Base-by-base conservation (phyloP, 1,284 basidiomycete species). In the Cerioporus squamosus region DNA sequence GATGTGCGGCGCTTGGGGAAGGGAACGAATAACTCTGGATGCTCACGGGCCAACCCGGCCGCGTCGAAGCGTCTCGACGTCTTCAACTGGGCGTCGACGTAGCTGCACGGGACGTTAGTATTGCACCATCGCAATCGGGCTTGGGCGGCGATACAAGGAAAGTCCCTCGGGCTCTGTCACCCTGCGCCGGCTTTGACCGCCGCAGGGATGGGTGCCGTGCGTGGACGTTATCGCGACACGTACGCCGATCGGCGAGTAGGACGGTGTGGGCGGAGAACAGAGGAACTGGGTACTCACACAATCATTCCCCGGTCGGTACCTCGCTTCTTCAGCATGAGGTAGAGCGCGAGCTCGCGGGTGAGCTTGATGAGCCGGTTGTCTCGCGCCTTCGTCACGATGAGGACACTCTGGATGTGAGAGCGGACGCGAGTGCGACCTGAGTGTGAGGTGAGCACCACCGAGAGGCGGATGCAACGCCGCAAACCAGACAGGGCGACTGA, bases 311-410 rank as follows among this genome's bases (percentile, higher is more conserved):
- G 85, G 59, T 79, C 78, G 45, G 82, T 83, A 54, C 83, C 52
- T 17, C 84, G 79, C 43, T 79, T 85, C 75, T 88, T 94, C 64
- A 83, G 81, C 95, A 97, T 97, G 60, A 97, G 85, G 74, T 95
- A 97, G n/a, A 97, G 79, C 0, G 97, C 95, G 24, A 99, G 84
- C 71, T 99, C 91, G 48, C 95, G 86, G 0, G 97, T 99, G 46
- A 98, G 84, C 71, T 91, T 90, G 80, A 99, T 98, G 47, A 99
- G 86, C 43, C 94, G 84, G 73, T 99, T 99, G 79, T 99, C 97
- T 54, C 97, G 83, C 31, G 97, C 97, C 77, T 99, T 99, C 55
- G 97, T 99, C 68, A 99, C 93, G 72, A 99, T 96, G 62, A 99
- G 84, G 59, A 99, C 85, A 61, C 86, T 94, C 73, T 98, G 93